Evolutionary conservation across 176 grass and related monocot genomes (phyloP).

Genomic region (Oryza coarctata): DNA sequence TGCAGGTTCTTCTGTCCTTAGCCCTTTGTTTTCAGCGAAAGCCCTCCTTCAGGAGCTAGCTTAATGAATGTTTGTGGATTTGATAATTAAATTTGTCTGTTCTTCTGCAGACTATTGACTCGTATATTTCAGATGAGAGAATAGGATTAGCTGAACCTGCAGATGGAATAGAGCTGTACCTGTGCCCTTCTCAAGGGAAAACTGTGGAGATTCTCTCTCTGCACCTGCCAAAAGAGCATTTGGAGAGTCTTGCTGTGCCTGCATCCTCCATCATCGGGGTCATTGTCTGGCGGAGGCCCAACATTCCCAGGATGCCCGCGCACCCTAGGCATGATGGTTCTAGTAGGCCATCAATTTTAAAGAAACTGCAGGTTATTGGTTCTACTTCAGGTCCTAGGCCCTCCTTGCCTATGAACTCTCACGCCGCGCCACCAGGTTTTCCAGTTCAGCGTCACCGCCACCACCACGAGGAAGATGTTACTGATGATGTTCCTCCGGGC

Average conservation of each 20-base stretch:
- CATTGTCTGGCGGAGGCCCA: conserved; percentile 75
- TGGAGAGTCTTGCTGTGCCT: conserved; percentile 41
- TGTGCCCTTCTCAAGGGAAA: conserved; percentile 73
- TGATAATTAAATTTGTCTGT: background rate
- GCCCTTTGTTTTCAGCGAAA: background rate
- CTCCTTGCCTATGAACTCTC: conserved; percentile 16
- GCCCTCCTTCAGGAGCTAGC: background rate
- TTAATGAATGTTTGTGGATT: background rate
- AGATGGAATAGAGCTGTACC: conserved; percentile 86
- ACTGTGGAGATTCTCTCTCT: conserved; percentile 60
- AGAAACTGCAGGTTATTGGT: conserved; percentile 51
- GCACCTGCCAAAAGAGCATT: conserved; percentile 69
- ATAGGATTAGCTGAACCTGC: conserved; percentile 86
- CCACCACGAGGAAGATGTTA: conserved; percentile 50
- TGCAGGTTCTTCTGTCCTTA: conserved; percentile 61
- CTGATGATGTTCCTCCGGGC: conserved; percentile 86
- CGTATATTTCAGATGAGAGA: conserved; percentile 81
- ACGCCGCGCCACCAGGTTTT: conserved; percentile 38
- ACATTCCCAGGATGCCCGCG: conserved; percentile 52
- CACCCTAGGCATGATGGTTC: conserved; percentile 52
- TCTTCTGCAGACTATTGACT: conserved; percentile 73
- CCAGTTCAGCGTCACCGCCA: conserved; percentile 18
- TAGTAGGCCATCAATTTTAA: conserved; percentile 54
- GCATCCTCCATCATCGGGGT: conserved; percentile 66
- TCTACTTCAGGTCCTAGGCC: conserved; percentile 42